These are phyloP conservation scores for Boletellus ananas DNA, from an alignment of 768 basidiomycete species.

Conservation along the genomic window DNA sequence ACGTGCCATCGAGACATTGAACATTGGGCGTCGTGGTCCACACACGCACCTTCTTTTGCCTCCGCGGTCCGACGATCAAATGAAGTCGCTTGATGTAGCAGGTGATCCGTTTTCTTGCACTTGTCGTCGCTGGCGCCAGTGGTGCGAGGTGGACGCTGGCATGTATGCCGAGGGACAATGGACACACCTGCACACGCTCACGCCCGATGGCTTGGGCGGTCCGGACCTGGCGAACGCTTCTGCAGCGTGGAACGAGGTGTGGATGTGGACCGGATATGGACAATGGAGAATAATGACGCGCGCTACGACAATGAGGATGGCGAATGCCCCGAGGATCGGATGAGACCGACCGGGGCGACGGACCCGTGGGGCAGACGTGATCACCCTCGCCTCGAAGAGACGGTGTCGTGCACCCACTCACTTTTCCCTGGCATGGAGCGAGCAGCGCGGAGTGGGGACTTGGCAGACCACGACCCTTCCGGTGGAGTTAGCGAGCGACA, in stretches of 20 bases:
- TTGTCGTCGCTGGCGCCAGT: background rate
- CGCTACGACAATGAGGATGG: background rate
- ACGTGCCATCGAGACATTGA: background rate
- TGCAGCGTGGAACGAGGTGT: background rate
- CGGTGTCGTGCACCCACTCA: background rate
- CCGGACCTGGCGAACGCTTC: background rate
- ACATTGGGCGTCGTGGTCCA: conserved; percentile 2
- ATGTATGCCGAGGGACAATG: conserved; percentile 6
- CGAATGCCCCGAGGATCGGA: background rate
- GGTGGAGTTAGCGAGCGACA: no score
- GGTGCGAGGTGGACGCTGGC: background rate
- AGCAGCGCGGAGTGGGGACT: background rate
- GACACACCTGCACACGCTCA: background rate
- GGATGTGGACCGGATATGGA: background rate
- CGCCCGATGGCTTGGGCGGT: no score
- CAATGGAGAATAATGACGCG: background rate
- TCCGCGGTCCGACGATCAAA: background rate
- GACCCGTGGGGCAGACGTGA: background rate
- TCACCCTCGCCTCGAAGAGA: background rate
- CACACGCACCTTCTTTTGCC: conserved; percentile 1
- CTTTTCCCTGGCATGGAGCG: background rate
- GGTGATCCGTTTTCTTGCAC: background rate
- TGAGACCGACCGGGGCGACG: background rate
- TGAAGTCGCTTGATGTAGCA: conserved; percentile 5
- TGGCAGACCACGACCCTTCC: no score